These are phyloP conservation scores for Aspergillus fumigatus DNA, from an alignment of 2,329 filamentous ascomycete species.

Conservation along the genomic window DNA sequence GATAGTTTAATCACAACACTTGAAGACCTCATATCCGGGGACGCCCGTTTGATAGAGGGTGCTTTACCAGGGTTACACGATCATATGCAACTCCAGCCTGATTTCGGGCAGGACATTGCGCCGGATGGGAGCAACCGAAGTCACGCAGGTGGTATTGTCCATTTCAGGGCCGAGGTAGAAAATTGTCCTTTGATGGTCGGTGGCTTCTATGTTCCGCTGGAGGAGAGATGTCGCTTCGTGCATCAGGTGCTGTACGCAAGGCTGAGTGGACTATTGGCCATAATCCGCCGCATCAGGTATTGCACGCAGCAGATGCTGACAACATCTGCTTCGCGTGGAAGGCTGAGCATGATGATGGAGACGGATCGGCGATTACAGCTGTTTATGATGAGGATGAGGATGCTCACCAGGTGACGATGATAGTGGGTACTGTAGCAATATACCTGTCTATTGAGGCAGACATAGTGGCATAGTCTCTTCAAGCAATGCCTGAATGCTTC, in stretches of 20 bases:
- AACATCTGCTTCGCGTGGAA: slow-evolving; percentile 17
- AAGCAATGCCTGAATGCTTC: background rate
- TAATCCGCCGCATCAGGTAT: slow-evolving; percentile 22
- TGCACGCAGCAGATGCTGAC: slow-evolving; percentile 23
- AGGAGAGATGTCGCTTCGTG: slow-evolving; percentile 26
- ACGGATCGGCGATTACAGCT: slow-evolving; percentile 27
- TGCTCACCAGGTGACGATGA: slow-evolving; percentile 12
- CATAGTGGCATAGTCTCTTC: background rate
- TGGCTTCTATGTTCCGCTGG: slow-evolving; percentile 20
- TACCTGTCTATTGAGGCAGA: background rate
- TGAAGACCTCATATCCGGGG: slow-evolving; percentile 17
- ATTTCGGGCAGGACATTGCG: slow-evolving; percentile 3
- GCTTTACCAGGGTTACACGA: slow-evolving; percentile 10
- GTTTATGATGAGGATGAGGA: slow-evolving; percentile 27
- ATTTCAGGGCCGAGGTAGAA: slow-evolving; percentile 20
- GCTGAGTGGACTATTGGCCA: slow-evolving; percentile 25
- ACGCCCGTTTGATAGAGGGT: slow-evolving; percentile 10
- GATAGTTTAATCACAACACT: slow-evolving; percentile 25
- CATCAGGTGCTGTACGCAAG: slow-evolving; percentile 22
- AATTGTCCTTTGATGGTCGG: slow-evolving; percentile 25
- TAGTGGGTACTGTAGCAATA: background rate
- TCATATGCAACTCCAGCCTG: slow-evolving; percentile 1
- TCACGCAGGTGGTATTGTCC: slow-evolving; percentile 3
- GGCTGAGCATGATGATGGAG: slow-evolving; percentile 28
- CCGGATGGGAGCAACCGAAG: slow-evolving; percentile 2